Evolutionary conservation across 306 rosid species (phyloP).

Genomic region (Vigna nakashimae): DNA sequence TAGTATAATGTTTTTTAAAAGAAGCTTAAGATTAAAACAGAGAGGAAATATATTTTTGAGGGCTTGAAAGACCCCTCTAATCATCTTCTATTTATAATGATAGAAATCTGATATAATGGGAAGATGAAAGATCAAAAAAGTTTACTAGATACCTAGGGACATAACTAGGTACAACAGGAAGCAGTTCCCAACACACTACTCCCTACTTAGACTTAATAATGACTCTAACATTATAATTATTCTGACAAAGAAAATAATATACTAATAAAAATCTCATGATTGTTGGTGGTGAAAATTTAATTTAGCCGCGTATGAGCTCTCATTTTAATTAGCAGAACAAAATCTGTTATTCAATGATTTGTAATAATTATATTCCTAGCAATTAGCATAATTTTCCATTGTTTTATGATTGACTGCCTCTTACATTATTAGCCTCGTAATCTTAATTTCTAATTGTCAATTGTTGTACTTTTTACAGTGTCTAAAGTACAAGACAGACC

Average conservation of each 20-base stretch:
- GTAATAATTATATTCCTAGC: background rate
- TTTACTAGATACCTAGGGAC: too few relatives aligned
- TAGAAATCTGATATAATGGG: too few relatives aligned
- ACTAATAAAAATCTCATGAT: background rate
- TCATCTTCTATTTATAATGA: too few relatives aligned
- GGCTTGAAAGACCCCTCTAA: too few relatives aligned
- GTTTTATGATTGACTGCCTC: conserved; percentile 10
- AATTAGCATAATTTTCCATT: background rate
- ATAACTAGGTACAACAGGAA: too few relatives aligned
- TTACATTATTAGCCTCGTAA: background rate
- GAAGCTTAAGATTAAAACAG: background rate
- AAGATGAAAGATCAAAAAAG: too few relatives aligned
- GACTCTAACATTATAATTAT: too few relatives aligned
- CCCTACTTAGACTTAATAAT: too few relatives aligned
- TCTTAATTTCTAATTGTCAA: conserved; percentile 26
- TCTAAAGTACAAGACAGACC: conserved; percentile 88
- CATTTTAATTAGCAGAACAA: conserved; percentile 21
- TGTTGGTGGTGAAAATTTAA: background rate
- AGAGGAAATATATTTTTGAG: too few relatives aligned
- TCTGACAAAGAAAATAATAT: too few relatives aligned
- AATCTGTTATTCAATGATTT: background rate
- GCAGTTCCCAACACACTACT: too few relatives aligned
- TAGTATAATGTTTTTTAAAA: too few relatives aligned
- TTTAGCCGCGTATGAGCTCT: background rate
- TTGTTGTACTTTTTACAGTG: conserved; percentile 56